Conservation (phyloP, 2,329 filamentous ascomycete species). For the Fusarium albosuccineum region DNA sequence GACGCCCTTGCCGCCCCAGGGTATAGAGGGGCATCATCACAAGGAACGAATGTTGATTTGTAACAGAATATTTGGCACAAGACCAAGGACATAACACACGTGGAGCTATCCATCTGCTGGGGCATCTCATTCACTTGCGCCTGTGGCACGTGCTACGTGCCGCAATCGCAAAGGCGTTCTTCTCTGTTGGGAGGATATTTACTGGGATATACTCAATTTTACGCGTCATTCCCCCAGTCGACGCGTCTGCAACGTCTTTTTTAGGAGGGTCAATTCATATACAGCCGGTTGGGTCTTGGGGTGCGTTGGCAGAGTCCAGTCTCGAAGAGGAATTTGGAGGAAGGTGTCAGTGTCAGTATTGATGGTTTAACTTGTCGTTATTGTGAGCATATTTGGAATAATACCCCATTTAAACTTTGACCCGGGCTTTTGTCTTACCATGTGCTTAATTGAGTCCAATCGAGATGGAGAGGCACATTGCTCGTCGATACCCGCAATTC, state of each 20-base stretch:
- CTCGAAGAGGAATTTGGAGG: constrained; percentile 15
- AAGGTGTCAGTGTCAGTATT: constrained; percentile 34
- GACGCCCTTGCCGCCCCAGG: constrained; percentile 32
- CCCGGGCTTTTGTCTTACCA: not conserved
- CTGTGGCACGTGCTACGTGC: constrained; percentile 21
- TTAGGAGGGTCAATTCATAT: constrained; percentile 30
- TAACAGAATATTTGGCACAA: constrained; percentile 32
- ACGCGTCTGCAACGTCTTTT: constrained; percentile 27
- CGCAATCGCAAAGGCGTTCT: constrained; percentile 29
- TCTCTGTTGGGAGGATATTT: constrained; percentile 25
- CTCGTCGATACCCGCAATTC: too few species aligned
- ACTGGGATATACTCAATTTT: constrained; percentile 32
- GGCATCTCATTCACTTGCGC: constrained; percentile 37
- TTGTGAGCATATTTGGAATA: constrained; percentile 47
- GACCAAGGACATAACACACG: constrained; percentile 28
- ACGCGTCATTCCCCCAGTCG: constrained; percentile 28
- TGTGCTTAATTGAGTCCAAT: not conserved
- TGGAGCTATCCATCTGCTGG: constrained; percentile 35
- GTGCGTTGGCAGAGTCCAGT: constrained; percentile 24
- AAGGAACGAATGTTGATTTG: constrained; percentile 38
- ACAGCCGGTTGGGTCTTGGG: constrained; percentile 24
- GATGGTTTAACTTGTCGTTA: constrained; percentile 42
- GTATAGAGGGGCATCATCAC: constrained; percentile 32
- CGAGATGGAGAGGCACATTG: too few species aligned
- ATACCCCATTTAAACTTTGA: constrained; percentile 44